Percentiles rank a stretch among this genome's conserved stretches.
These are phyloP conservation scores for Globisporangium polare DNA, from an alignment of 352 stramenopile species.

Conservation along the genomic window DNA sequence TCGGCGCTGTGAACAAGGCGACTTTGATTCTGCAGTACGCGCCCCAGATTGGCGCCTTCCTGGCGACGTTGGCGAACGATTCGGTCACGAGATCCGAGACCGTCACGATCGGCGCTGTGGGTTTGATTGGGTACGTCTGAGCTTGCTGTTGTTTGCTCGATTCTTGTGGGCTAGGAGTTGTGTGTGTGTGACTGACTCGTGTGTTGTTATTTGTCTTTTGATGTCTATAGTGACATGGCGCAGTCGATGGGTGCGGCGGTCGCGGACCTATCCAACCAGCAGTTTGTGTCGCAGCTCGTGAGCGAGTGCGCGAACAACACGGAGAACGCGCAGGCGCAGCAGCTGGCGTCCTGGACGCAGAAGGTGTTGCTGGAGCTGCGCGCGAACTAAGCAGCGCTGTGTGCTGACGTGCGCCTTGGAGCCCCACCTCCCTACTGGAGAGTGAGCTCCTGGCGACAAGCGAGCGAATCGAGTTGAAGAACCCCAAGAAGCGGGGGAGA, in stretches of 20 bases:
- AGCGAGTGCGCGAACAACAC: constrained; percentile 61
- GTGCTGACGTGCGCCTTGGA: not conserved
- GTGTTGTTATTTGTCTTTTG: constrained; percentile 17
- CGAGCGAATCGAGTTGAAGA: constrained; percentile 1
- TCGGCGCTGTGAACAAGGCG: constrained; percentile 88
- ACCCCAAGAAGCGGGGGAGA: constrained; percentile 6
- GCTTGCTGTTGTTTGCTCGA: not conserved
- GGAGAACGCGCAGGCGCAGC: constrained; percentile 64
- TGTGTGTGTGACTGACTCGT: not conserved
- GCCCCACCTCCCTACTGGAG: not conserved
- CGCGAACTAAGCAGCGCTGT: constrained; percentile 26
- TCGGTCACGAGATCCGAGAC: constrained; percentile 76
- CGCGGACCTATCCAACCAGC: constrained; percentile 54
- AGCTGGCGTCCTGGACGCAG: constrained; percentile 71
- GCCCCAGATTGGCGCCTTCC: constrained; percentile 85
- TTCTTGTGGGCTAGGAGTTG: not conserved
- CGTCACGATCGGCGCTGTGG: constrained; percentile 91
- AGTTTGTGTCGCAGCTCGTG: constrained; percentile 72
- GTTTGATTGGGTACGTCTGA: constrained; percentile 77
- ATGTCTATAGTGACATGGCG: constrained; percentile 67
- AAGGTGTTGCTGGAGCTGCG: constrained; percentile 72
- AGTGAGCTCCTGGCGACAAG: not conserved
- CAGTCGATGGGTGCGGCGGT: constrained; percentile 72
- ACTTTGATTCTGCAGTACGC: constrained; percentile 81
- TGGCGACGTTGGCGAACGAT: constrained; percentile 85